A percentile compares a stretch with the other conserved stretches of the same genome.
Conservation (phyloP, 2,329 filamentous ascomycete genomes). For the Boeremia exigua region DNA sequence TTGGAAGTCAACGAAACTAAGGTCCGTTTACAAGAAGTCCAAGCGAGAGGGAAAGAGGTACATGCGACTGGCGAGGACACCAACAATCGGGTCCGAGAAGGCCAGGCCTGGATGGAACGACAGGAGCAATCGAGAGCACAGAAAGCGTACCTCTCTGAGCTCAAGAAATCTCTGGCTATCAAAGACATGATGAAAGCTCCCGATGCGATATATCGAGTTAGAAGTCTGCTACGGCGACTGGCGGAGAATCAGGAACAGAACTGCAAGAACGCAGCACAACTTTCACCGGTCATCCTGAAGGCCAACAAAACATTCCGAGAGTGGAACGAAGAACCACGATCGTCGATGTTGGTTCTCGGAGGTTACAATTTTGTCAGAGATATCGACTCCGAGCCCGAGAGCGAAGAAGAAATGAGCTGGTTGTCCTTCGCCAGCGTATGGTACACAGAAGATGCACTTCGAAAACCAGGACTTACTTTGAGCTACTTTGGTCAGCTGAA, state of each 20-base stretch:
- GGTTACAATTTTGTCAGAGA: background rate
- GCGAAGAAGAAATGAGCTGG: background rate
- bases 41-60: background rate
- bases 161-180: background rate
- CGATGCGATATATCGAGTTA: background rate
- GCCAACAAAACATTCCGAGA: background rate
- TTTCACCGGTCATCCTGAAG: background rate
- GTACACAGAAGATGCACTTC: background rate
- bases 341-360: conserved; percentile 1
- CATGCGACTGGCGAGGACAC: background rate
- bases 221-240: background rate
- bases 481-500: background rate
- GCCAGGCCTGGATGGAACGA: background rate
- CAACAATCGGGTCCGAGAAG: conserved; percentile 1
- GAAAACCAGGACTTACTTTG: background rate
- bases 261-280: background rate
- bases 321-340: background rate
- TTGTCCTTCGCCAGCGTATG: background rate
- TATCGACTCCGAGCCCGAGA: background rate
- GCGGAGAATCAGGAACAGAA: background rate
- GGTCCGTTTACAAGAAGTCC: background rate
- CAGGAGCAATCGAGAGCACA: background rate
- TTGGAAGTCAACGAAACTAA: background rate
- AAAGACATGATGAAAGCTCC: background rate
- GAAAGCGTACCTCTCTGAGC: background rate